Percentiles rank a stretch among this genome's conserved stretches.
Conservation (phyloP, 768 basidiomycete species). For the Mycena crocata region DNA sequence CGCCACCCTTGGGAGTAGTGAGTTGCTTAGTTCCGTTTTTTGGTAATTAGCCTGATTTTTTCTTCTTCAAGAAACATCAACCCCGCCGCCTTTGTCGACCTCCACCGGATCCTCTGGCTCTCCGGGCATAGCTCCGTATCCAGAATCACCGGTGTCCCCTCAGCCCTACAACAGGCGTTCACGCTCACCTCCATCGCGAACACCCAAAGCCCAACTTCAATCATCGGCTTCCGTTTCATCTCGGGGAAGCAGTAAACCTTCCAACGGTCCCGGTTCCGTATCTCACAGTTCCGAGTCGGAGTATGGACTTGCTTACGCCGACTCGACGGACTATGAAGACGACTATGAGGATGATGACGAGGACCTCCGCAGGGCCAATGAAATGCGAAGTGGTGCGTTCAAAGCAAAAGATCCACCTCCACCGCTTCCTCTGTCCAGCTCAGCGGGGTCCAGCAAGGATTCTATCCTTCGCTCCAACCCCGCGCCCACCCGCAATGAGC, state of each 20-base stretch:
- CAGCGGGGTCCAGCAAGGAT: background rate
- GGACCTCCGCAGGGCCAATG: slow-evolving; percentile 29
- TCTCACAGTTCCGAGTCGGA: slow-evolving; percentile 57
- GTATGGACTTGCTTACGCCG: slow-evolving; percentile 62
- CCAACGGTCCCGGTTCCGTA: slow-evolving; percentile 27
- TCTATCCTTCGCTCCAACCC: background rate
- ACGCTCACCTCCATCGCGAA: slow-evolving; percentile 20
- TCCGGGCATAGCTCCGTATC: slow-evolving; percentile 28
- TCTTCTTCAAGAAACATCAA: slow-evolving; percentile 27
- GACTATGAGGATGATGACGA: slow-evolving; percentile 43
- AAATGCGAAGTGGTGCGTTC: slow-evolving; percentile 20
- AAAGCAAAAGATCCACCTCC: slow-evolving; percentile 3
- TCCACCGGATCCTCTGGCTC: slow-evolving; percentile 29
- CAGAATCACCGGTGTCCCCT: slow-evolving; percentile 27
- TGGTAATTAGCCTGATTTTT: slow-evolving; percentile 32
- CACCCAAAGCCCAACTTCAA: slow-evolving; percentile 8
- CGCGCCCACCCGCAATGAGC: background rate
- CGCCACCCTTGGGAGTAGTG: slow-evolving; percentile 50
- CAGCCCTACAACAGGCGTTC: slow-evolving; percentile 10
- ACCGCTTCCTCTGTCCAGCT: background rate
- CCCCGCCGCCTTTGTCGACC: slow-evolving; percentile 31
- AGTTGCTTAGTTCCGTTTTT: slow-evolving; percentile 37
- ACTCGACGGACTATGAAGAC: slow-evolving; percentile 59
- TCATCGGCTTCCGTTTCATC: slow-evolving; percentile 28
- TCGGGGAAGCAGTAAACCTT: slow-evolving; percentile 14